phyloP scores from a whole-genome alignment of 768 basidiomycete species.

The Phlegmacium glaucopus region DNA sequence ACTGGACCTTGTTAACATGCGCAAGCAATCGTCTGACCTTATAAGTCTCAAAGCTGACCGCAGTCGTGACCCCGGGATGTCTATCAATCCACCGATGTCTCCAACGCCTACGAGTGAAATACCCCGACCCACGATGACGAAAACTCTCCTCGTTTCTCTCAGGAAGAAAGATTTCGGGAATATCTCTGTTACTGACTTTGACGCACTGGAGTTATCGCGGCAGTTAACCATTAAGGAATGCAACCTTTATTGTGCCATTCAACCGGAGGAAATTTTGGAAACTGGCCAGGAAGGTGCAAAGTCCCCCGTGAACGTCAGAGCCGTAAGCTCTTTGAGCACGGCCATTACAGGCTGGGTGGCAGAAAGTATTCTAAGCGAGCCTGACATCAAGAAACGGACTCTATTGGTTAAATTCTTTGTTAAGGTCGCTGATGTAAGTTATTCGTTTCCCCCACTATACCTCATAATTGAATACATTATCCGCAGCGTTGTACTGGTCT shows the following conservation, averaged over 20 bases:
- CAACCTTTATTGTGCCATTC: constrained; percentile 80
- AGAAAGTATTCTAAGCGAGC: constrained; percentile 89
- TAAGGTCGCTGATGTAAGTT: constrained; percentile 85
- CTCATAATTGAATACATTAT: constrained; percentile 7
- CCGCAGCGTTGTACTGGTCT: constrained; percentile 76
- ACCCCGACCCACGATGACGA: constrained; percentile 85
- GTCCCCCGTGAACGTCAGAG: constrained; percentile 69
- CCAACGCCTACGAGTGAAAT: constrained; percentile 54
- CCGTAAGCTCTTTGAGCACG: constrained; percentile 85
- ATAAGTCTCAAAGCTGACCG: constrained; percentile 61
- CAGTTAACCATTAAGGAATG: constrained; percentile 96
- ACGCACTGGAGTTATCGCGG: constrained; percentile 86
- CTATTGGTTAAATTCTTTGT: constrained; percentile 85
- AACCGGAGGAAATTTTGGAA: constrained; percentile 86
- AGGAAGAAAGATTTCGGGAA: constrained; percentile 60
- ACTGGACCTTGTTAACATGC: constrained; percentile 59
- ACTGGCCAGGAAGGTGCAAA: constrained; percentile 69
- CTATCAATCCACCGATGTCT: constrained; percentile 56
- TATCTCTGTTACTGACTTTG: constrained; percentile 85
- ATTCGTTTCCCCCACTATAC: constrained; percentile 1
- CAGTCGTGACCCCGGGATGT: constrained; percentile 72
- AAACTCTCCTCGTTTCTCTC: constrained; percentile 64
- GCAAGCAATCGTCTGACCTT: constrained; percentile 44
- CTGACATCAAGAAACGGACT: constrained; percentile 82
- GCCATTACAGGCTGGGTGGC: constrained; percentile 95